Evolutionary conservation across 2,329 filamentous ascomycete species (phyloP).

Genomic region (Colletotrichum sp.): DNA sequence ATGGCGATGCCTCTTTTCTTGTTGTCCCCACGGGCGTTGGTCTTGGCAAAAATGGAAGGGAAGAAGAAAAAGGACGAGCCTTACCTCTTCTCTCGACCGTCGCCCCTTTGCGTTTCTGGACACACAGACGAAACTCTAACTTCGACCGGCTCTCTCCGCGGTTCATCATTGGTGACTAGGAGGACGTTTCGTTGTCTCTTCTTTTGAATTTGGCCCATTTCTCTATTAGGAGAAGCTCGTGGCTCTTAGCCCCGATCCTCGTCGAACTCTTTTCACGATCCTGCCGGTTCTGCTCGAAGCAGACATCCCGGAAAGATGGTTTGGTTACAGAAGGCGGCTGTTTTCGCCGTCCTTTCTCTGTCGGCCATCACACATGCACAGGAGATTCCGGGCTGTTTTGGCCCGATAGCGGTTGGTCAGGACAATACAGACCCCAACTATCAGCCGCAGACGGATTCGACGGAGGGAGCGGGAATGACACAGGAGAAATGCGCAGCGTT

Average conservation of each 20-base stretch:
- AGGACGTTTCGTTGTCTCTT: neutral
- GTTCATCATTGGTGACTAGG: neutral
- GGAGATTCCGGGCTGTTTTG: no score
- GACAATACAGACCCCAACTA: no score
- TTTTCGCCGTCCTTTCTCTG: neutral
- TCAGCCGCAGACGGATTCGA: no score
- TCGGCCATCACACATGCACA: neutral
- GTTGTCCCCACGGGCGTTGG: neutral
- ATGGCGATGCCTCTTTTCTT: neutral
- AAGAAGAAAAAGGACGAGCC: neutral
- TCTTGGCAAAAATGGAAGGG: neutral
- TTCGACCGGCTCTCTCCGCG: neutral
- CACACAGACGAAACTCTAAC: neutral
- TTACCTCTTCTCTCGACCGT: neutral
- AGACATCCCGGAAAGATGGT: neutral
- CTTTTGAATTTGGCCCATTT: neutral
- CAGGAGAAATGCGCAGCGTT: no score
- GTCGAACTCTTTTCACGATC: neutral
- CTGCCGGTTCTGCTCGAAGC: neutral
- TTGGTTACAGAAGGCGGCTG: neutral
- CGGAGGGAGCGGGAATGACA: no score
- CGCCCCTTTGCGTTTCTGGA: neutral
- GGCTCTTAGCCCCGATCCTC: accelerated
- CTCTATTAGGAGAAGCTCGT: neutral
- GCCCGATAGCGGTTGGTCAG: no score